Evolutionary conservation across 495 filamentous ascomycete genomes (phyloP).

Genomic region (Friedmanniomyces simplex): DNA sequence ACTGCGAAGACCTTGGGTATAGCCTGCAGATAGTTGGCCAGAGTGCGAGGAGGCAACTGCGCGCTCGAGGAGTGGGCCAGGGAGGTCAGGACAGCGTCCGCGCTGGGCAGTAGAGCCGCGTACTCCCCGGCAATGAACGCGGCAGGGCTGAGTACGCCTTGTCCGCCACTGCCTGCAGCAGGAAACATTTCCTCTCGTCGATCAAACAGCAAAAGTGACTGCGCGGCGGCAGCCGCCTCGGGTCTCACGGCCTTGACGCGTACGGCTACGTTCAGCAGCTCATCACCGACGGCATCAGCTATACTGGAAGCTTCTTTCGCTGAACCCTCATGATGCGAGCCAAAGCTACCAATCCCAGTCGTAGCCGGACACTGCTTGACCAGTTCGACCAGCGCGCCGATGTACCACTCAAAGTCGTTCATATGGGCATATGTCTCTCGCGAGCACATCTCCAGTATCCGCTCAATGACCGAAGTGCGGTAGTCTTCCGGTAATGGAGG

Average conservation of each 20-base stretch:
- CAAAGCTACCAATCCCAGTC: constrained; percentile 3
- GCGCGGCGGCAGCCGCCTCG: constrained; percentile 73
- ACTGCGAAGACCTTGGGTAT: constrained; percentile 69
- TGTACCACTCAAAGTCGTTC: constrained; percentile 92
- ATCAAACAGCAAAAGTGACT: constrained; percentile 52
- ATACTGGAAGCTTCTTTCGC: constrained; percentile 11
- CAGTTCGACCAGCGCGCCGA: constrained; percentile 71
- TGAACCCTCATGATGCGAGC: neutral
- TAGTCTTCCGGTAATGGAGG: constrained; percentile 68
- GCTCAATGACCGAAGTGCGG: constrained; percentile 60
- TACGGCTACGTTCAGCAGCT: constrained; percentile 83
- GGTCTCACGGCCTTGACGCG: constrained; percentile 70
- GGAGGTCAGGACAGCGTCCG: constrained; percentile 56
- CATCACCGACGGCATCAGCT: constrained; percentile 54
- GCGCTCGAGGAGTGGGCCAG: constrained; percentile 56
- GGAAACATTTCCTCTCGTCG: constrained; percentile 40
- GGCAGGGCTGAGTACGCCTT: constrained; percentile 57
- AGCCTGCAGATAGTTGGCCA: constrained; percentile 76
- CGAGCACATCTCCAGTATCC: constrained; percentile 85
- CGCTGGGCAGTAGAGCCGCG: constrained; percentile 51
- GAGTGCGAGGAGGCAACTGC: constrained; percentile 48
- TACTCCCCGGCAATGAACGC: constrained; percentile 88
- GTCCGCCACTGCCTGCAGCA: constrained; percentile 35
- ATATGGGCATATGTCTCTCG: constrained; percentile 76
- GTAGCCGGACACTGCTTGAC: constrained; percentile 52